phyloP scores from a whole-genome alignment of 371 early-diverging fungal genomes.

The Umbelopsis sp. region DNA sequence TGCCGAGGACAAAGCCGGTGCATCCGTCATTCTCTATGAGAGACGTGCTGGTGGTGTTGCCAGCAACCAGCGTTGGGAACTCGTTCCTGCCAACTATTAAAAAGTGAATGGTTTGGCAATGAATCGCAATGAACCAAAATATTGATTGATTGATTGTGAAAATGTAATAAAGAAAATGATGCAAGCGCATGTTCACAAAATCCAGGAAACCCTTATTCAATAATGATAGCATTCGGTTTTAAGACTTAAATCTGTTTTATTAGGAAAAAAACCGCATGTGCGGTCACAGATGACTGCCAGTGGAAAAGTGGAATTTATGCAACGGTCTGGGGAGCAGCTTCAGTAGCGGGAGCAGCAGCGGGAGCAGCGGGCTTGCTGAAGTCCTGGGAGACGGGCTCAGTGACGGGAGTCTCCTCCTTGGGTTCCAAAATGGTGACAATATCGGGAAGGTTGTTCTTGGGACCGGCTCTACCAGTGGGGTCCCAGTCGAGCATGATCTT shows the following conservation, averaged over 20 bases:
- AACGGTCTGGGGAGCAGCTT: constrained; percentile 22
- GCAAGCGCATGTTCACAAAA: too few relatives aligned
- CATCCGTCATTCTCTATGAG: constrained; percentile 32
- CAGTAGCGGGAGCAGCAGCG: constrained; percentile 45
- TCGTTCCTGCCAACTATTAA: constrained; percentile 7
- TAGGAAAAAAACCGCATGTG: constrained; percentile 8
- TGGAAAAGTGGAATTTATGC: constrained; percentile 11
- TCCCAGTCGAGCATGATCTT: constrained; percentile 99
- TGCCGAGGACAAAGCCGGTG: constrained; percentile 32
- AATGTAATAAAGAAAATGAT: not conserved
- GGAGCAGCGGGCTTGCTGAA: constrained; percentile 63
- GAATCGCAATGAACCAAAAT: not conserved
- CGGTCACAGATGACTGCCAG: constrained; percentile 16
- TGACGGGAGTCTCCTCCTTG: constrained; percentile 82
- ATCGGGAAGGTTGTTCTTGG: constrained; percentile 96
- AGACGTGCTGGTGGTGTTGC: constrained; percentile 37
- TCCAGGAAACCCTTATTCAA: not conserved
- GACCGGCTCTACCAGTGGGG: constrained; percentile 93
- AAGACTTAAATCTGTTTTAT: not conserved
- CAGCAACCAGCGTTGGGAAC: constrained; percentile 38
- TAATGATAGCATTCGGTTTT: not conserved
- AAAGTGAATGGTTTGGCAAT: not conserved
- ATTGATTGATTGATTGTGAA: too few relatives aligned
- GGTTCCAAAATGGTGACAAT: constrained; percentile 93
- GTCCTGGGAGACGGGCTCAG: constrained; percentile 78